Percentiles rank a stretch among this genome's conserved stretches.
phyloP scores from a whole-genome alignment of 2,329 filamentous ascomycete genomes.

The Coniochaeta prunicola region DNA sequence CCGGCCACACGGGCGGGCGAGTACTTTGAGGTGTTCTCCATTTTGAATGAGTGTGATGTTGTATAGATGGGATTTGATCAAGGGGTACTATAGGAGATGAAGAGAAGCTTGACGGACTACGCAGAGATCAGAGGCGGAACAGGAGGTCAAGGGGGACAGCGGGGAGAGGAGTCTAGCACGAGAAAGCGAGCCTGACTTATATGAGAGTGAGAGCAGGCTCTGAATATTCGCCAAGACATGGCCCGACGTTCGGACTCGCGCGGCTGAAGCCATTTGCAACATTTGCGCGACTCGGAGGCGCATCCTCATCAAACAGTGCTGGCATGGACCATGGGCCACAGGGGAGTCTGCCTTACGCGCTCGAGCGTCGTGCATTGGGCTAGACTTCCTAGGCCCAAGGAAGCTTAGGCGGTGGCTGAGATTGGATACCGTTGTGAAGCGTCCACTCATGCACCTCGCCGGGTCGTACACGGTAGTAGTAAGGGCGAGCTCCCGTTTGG shows the following conservation, averaged over 20 bases:
- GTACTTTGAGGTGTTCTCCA: conserved; percentile 15
- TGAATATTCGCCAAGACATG: background rate
- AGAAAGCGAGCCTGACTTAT: background rate
- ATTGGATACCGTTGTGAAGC: background rate
- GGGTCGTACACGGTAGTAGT: too few species aligned
- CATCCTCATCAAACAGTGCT: background rate
- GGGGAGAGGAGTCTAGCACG: background rate
- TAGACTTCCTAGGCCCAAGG: background rate
- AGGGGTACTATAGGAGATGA: background rate
- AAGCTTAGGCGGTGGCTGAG: background rate
- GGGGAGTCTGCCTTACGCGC: background rate
- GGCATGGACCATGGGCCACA: background rate
- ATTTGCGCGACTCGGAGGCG: background rate
- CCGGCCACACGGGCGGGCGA: conserved; percentile 24
- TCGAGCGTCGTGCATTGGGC: background rate
- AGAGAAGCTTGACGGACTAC: background rate
- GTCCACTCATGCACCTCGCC: background rate
- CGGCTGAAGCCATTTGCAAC: background rate
- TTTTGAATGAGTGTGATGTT: background rate
- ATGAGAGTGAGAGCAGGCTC: background rate
- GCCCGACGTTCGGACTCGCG: background rate
- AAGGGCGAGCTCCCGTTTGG: too few species aligned
- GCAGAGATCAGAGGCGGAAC: background rate
- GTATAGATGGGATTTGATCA: background rate
- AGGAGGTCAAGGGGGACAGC: background rate